Conservation (phyloP, 371 early-diverging fungal species). For the Mortierella sp. region DNA sequence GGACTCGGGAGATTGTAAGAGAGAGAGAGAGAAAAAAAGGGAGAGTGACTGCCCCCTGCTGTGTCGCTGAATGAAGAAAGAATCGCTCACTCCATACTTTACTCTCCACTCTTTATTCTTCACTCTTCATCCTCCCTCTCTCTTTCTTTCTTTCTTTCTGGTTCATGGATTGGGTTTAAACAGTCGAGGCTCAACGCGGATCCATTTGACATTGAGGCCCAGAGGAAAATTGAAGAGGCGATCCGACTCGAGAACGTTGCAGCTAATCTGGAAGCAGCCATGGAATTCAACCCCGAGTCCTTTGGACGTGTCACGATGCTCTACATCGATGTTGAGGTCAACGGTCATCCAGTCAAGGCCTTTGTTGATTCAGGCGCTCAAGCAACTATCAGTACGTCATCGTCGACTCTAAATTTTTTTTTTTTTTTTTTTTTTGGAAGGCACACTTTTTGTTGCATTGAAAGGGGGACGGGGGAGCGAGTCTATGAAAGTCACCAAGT, state of each 20-base stretch:
- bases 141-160: no score
- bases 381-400: conserved; percentile 88
- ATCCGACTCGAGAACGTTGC: conserved; percentile 90
- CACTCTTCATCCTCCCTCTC: no score
- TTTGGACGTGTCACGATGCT: conserved; percentile 92
- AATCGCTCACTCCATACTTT: no score
- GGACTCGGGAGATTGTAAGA: conserved; percentile 62
- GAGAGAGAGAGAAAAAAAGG: not conserved
- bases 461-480: no score
- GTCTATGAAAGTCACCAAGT: not conserved
- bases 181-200: conserved; percentile 67
- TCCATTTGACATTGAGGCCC: conserved; percentile 92
- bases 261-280: conserved; percentile 87
- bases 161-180: not conserved
- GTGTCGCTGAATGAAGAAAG: no score
- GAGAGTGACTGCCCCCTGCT: not conserved
- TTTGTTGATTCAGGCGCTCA: conserved; percentile 99
- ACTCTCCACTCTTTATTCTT: no score
- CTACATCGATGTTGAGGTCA: conserved; percentile 90
- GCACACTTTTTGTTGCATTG: no score
- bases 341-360: conserved; percentile 88
- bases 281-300: conserved; percentile 96
- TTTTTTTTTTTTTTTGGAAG: not conserved
- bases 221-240: conserved; percentile 89
- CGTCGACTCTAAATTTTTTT: not conserved